A percentile compares a stretch with the other conserved stretches of the same genome.
Evolutionary conservation across 768 basidiomycete genomes (phyloP).

Genomic region (Pleurotus platypus): DNA sequence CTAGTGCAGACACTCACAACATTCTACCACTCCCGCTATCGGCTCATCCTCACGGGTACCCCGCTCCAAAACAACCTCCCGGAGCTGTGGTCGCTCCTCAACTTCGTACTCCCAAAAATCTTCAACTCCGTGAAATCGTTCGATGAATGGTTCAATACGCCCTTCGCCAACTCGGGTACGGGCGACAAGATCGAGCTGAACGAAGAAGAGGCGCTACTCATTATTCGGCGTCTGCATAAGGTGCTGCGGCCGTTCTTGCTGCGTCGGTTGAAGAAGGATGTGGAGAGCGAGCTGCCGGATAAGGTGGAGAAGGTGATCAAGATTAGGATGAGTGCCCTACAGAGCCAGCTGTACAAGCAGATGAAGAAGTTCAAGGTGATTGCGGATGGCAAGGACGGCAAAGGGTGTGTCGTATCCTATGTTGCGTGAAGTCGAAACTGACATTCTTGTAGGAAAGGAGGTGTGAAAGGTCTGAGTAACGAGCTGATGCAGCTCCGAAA

Average conservation of each 20-base stretch:
- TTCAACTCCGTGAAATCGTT: constrained; percentile 99
- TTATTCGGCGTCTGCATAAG: constrained; percentile 95
- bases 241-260: constrained; percentile 94
- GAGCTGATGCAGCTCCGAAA: constrained; percentile 98
- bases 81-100: constrained; percentile 92
- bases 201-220: constrained; percentile 98
- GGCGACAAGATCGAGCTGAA: constrained; percentile 98
- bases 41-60: constrained; percentile 93
- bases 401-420: constrained; percentile 52
- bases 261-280: constrained; percentile 91
- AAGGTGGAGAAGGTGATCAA: constrained; percentile 99
- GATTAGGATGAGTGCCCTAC: constrained; percentile 89
- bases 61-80: constrained; percentile 97
- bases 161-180: constrained; percentile 97
- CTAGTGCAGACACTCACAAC: constrained; percentile 86
- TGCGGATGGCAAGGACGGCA: constrained; percentile 72
- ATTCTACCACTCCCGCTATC: constrained; percentile 89
- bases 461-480: constrained; percentile 88
- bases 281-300: constrained; percentile 92
- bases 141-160: constrained; percentile 99
- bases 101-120: constrained; percentile 91
- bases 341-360: constrained; percentile 91
- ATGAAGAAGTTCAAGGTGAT: constrained; percentile 99
- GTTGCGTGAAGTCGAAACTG: neutral
- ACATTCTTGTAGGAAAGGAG: constrained; percentile 52